Evolutionary conservation across 805 yeast species (phyloP).

Genomic region (Isabelozyma heimii): DNA sequence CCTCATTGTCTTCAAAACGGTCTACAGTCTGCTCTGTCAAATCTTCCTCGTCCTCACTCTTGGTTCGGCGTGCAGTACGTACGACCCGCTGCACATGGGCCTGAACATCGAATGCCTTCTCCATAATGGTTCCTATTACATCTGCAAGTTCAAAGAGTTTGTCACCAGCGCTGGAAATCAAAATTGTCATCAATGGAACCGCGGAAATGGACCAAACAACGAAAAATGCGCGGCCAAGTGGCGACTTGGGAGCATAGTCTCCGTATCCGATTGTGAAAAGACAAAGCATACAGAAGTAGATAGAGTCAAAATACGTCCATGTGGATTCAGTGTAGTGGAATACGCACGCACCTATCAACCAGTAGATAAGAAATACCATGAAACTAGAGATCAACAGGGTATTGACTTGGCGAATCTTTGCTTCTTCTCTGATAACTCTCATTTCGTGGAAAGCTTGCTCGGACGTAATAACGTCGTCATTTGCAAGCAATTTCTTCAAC

Average conservation of each 20-base stretch:
- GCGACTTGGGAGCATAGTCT: conserved; percentile 58
- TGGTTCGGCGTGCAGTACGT: neutral
- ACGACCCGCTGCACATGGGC: neutral
- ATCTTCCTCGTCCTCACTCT: conserved; percentile 2
- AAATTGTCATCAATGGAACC: conserved; percentile 82
- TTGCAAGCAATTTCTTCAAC: conserved; percentile 13
- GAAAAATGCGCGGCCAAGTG: conserved; percentile 72
- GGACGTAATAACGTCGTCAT: conserved; percentile 23
- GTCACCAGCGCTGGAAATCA: conserved; percentile 73
- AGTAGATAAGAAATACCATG: conserved; percentile 50
- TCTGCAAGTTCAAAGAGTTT: conserved; percentile 36
- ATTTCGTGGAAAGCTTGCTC: conserved; percentile 55
- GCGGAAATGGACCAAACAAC: conserved; percentile 80
- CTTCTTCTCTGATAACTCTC: conserved; percentile 46
- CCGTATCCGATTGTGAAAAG: conserved; percentile 86
- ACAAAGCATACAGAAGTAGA: conserved; percentile 77
- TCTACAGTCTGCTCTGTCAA: conserved; percentile 1
- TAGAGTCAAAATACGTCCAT: conserved; percentile 69
- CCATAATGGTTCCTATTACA: conserved; percentile 7
- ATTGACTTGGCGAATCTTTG: conserved; percentile 36
- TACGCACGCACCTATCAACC: conserved; percentile 71
- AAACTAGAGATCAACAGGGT: conserved; percentile 40
- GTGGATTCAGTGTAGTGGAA: conserved; percentile 55
- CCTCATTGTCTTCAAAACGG: conserved; percentile 9
- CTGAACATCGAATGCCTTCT: conserved; percentile 1